A percentile compares a stretch with the other conserved stretches of the same genome.
These are phyloP conservation scores for Monilinia laxa DNA, from an alignment of 2,329 filamentous ascomycete species.

Conservation along the genomic window DNA sequence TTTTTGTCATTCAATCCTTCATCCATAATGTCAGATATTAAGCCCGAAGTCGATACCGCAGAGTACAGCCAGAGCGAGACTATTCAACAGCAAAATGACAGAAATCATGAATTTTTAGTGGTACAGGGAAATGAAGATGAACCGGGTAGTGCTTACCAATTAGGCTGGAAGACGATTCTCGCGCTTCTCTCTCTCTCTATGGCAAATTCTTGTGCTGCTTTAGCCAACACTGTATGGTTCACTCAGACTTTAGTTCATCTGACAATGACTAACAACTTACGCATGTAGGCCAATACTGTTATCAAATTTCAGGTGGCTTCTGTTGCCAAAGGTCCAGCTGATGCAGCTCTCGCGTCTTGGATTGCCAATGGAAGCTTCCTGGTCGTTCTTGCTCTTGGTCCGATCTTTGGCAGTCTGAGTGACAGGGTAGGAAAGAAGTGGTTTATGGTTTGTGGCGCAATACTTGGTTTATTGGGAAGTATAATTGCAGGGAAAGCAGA, in stretches of 20 bases:
- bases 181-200: conserved; percentile 27
- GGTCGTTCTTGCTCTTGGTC: too few relatives aligned
- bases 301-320: too few relatives aligned
- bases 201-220: conserved; percentile 28
- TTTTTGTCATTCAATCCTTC: not conserved
- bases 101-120: not conserved
- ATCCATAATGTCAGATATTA: conserved; percentile 8
- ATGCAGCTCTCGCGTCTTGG: too few relatives aligned
- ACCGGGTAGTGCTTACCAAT: conserved; percentile 26
- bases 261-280: not conserved
- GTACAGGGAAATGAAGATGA: conserved; percentile 24
- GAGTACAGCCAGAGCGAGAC: not conserved
- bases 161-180: conserved; percentile 27
- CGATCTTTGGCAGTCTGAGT: too few relatives aligned
- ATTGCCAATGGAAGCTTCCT: too few relatives aligned
- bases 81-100: not conserved
- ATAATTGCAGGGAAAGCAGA: too few relatives aligned
- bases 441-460: too few relatives aligned
- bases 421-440: too few relatives aligned
- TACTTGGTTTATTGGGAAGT: too few relatives aligned
- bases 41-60: not conserved
- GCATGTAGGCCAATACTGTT: too few relatives aligned
- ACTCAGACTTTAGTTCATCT: not conserved
- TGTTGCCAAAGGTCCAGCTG: too few relatives aligned
- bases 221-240: conserved; percentile 27